Evolutionary conservation across 2,329 filamentous ascomycete species (phyloP).

Genomic region (Fusarium temperatum): DNA sequence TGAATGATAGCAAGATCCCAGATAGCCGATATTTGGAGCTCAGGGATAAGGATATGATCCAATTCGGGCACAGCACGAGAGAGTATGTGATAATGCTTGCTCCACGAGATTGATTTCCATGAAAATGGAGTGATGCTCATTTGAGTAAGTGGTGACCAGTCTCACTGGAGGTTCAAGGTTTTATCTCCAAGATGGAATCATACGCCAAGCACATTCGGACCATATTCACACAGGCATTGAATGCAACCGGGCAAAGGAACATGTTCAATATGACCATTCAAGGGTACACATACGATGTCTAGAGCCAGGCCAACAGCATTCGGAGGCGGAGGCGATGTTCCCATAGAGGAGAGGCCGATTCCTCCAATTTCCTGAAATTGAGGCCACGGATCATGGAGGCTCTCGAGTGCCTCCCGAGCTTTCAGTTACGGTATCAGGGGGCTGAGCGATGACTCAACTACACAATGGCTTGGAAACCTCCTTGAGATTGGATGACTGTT

Average conservation of each 20-base stretch:
- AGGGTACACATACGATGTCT: background rate
- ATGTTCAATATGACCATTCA: background rate
- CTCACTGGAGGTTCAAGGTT: background rate
- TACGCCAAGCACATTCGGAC: background rate
- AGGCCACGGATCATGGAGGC: background rate
- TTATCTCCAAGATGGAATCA: background rate
- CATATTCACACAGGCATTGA: background rate
- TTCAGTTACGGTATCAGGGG: background rate
- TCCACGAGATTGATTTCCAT: slow-evolving; percentile 51
- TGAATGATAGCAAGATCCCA: slow-evolving; percentile 81
- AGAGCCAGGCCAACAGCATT: background rate
- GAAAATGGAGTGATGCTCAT: background rate
- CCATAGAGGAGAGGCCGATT: background rate
- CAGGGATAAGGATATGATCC: slow-evolving; percentile 86
- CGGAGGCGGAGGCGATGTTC: background rate
- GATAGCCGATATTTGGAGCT: slow-evolving; percentile 85
- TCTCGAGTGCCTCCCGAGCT: background rate
- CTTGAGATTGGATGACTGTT: background rate
- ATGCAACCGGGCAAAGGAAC: background rate
- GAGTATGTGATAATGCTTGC: slow-evolving; percentile 96
- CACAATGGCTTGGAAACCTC: background rate
- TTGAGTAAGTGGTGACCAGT: background rate
- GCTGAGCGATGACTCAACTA: background rate
- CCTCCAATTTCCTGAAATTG: background rate
- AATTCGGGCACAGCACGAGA: slow-evolving; percentile 85